These are phyloP conservation scores for Petasospora fabianii DNA, from an alignment of 1,139 yeast genomes.

Conservation along the genomic window DNA sequence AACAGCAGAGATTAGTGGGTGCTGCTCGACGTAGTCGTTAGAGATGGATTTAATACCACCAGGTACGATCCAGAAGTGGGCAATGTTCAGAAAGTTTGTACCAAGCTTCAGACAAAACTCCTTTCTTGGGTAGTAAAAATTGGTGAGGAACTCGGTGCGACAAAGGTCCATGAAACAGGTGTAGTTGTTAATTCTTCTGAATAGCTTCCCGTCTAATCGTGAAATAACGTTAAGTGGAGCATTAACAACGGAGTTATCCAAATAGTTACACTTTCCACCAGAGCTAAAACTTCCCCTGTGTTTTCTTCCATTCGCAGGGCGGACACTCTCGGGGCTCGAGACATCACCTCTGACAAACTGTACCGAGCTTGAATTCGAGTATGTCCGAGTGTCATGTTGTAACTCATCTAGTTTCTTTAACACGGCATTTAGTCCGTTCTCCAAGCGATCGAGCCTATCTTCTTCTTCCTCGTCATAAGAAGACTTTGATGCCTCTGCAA, in stretches of 20 bases:
- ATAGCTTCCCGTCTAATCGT: slow-evolving; percentile 23
- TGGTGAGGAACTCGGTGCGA: slow-evolving; percentile 31
- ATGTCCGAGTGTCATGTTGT: not conserved
- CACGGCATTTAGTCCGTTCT: slow-evolving; percentile 10
- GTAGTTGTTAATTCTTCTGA: slow-evolving; percentile 25
- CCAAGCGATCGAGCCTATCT: slow-evolving; percentile 10
- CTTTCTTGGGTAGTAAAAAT: slow-evolving; percentile 39
- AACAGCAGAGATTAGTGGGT: slow-evolving; percentile 48
- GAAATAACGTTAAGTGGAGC: slow-evolving; percentile 28
- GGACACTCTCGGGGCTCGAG: not conserved
- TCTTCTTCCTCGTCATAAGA: slow-evolving; percentile 3
- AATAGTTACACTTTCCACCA: slow-evolving; percentile 21
- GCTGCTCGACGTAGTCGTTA: slow-evolving; percentile 39
- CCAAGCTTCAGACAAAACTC: slow-evolving; percentile 38
- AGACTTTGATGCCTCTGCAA: slow-evolving; percentile 14
- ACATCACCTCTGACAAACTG: not conserved
- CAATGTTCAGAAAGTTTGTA: slow-evolving; percentile 40
- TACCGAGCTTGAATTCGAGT: not conserved
- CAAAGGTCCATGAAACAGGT: slow-evolving; percentile 17
- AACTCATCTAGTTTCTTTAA: slow-evolving; percentile 7
- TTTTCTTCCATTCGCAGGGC: not conserved
- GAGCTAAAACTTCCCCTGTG: slow-evolving; percentile 5
- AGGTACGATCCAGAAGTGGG: slow-evolving; percentile 54
- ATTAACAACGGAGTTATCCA: slow-evolving; percentile 26
- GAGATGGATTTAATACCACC: slow-evolving; percentile 46